Percentiles rank a stretch among this genome's conserved stretches.
These are phyloP conservation scores for Trichoderma citrinoviride DNA, from an alignment of 2,329 filamentous ascomycete genomes.

Conservation along the genomic window DNA sequence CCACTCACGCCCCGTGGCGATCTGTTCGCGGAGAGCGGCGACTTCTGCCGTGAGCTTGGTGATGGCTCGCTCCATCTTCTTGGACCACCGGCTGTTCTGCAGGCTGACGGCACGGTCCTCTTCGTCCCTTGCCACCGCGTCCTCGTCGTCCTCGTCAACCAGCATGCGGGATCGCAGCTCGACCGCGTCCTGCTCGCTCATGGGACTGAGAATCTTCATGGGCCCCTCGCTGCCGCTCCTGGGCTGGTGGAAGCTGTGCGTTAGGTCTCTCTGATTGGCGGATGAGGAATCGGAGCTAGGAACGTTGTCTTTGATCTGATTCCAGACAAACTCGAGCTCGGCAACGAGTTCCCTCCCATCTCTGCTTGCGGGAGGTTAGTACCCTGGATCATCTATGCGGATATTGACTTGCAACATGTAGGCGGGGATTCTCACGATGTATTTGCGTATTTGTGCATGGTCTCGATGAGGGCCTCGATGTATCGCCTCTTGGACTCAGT, in stretches of 20 bases:
- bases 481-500: conserved; percentile 95
- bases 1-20: conserved; percentile 73
- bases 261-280: conserved; percentile 43
- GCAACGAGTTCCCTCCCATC: conserved; percentile 84
- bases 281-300: conserved; percentile 61
- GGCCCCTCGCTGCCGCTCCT: conserved; percentile 51
- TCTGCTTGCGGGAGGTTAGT: conserved; percentile 35
- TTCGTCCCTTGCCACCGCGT: conserved; percentile 36
- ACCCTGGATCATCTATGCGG: background rate
- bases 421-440: conserved; percentile 55
- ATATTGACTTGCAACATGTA: background rate
- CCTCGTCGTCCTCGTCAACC: conserved; percentile 46
- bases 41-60: conserved; percentile 90
- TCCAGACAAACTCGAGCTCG: conserved; percentile 99
- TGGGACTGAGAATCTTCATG: conserved; percentile 74
- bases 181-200: conserved; percentile 77
- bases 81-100: conserved; percentile 63
- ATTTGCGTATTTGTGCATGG: conserved; percentile 93
- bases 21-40: conserved; percentile 86
- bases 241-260: conserved; percentile 47
- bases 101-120: conserved; percentile 26
- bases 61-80: conserved; percentile 78
- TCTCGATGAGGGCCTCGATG: conserved; percentile 90
- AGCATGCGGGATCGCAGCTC: conserved; percentile 53
- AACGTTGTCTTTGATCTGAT: conserved; percentile 88